Percentiles rank a stretch among this genome's conserved stretches.
These are phyloP conservation scores for Cryptococcus wingfieldii DNA, from an alignment of 1,284 basidiomycete species.

Conservation along the genomic window DNA sequence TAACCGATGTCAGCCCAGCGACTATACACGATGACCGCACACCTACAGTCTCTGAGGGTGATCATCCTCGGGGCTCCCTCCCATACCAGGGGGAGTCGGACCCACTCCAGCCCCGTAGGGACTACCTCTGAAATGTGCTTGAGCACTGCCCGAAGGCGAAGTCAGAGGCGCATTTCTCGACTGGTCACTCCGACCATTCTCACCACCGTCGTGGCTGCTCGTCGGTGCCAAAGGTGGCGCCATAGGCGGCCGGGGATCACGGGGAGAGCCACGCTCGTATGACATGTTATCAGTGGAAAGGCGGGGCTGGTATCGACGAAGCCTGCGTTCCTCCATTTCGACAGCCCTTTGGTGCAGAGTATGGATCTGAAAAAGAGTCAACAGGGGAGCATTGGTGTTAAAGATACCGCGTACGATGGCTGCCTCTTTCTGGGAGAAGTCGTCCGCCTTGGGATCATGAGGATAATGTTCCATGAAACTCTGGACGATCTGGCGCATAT, in stretches of 20 bases:
- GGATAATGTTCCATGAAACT: conserved; percentile 40
- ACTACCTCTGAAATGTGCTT: conserved; percentile 6
- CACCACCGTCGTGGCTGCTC: conserved; percentile 4
- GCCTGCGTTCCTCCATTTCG: conserved; percentile 28
- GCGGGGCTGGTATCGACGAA: conserved; percentile 7
- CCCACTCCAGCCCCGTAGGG: conserved; percentile 9
- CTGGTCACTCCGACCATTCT: background rate
- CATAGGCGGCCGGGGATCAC: background rate
- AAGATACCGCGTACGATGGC: conserved; percentile 34
- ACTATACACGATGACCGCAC: background rate
- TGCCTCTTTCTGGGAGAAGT: conserved; percentile 41
- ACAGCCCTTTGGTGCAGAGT: conserved; percentile 35
- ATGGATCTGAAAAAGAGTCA: conserved; percentile 25
- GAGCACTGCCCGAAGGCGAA: conserved; percentile 3
- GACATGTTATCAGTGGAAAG: conserved; percentile 29
- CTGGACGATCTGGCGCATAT: conserved; percentile 40
- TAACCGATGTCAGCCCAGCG: conserved; percentile 2
- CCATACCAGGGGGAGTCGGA: conserved; percentile 7
- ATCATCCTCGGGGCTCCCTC: conserved; percentile 28
- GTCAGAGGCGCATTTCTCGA: conserved; percentile 3
- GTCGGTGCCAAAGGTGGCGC: conserved; percentile 9
- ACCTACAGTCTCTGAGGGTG: conserved; percentile 30
- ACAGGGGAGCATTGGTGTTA: background rate
- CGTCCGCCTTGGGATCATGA: conserved; percentile 31
- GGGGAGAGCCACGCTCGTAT: conserved; percentile 23